Evolutionary conservation across 371 early-diverging fungal genomes (phyloP).

Genomic region (Apophysomyces trapeziformis): DNA sequence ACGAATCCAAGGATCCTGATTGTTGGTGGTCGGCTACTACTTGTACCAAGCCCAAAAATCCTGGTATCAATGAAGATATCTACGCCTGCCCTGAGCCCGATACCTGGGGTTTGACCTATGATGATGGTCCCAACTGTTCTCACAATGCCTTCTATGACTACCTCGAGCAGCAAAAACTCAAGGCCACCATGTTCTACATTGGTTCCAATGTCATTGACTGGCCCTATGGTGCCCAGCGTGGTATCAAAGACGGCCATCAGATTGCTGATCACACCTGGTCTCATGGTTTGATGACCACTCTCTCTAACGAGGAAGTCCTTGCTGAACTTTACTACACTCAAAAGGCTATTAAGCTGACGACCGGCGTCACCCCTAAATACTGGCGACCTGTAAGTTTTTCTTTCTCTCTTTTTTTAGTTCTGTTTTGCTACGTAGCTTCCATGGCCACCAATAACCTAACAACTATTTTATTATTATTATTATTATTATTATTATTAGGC

Average conservation of each 20-base stretch:
- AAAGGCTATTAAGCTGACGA: slow-evolving; percentile 57
- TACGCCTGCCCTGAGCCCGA: slow-evolving; percentile 45
- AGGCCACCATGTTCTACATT: slow-evolving; percentile 51
- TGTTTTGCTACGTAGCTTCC: no score
- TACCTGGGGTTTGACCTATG: slow-evolving; percentile 52
- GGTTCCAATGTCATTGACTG: slow-evolving; percentile 55
- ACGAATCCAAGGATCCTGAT: slow-evolving; percentile 41
- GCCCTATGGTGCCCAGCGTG: slow-evolving; percentile 58
- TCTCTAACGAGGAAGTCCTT: slow-evolving; percentile 57
- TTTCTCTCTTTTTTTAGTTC: slow-evolving; percentile 1
- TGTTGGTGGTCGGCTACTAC: slow-evolving; percentile 53
- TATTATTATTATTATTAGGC: slow-evolving; percentile 25
- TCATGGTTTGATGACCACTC: slow-evolving; percentile 57
- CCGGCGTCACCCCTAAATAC: slow-evolving; percentile 59
- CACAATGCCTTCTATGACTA: slow-evolving; percentile 57
- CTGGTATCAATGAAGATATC: slow-evolving; percentile 45
- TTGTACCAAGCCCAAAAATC: slow-evolving; percentile 42
- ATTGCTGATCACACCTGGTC: slow-evolving; percentile 63
- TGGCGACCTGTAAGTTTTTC: slow-evolving; percentile 52
- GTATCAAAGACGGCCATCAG: slow-evolving; percentile 56
- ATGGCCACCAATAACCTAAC: background rate
- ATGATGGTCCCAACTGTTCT: slow-evolving; percentile 59
- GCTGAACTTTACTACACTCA: slow-evolving; percentile 61
- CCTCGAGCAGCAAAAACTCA: slow-evolving; percentile 37
- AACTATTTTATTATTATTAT: slow-evolving; percentile 9